Percentiles rank a stretch among this genome's conserved stretches.
phyloP scores from a whole-genome alignment of 2,329 filamentous ascomycete genomes.

The Aspergillus sp. region DNA sequence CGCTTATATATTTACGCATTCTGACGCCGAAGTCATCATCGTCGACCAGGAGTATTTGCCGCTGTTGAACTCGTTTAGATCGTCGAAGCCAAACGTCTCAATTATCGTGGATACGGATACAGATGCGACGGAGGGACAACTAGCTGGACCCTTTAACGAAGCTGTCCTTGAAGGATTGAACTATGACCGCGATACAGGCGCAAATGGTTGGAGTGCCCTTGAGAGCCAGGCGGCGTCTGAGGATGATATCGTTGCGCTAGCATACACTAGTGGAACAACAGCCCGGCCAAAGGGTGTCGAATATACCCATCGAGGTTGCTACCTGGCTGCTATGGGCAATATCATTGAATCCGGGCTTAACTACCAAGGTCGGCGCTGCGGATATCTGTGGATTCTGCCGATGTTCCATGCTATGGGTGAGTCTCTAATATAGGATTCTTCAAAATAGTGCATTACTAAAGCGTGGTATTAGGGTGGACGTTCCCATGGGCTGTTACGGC shows the following conservation, averaged over 20 bases:
- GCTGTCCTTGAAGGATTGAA: conserved; percentile 77
- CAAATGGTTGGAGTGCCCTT: conserved; percentile 74
- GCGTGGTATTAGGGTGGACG: conserved; percentile 60
- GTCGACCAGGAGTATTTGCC: conserved; percentile 77
- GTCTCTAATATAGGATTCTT: conserved; percentile 18
- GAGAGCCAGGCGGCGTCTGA: conserved; percentile 71
- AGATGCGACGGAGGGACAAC: conserved; percentile 70
- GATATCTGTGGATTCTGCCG: conserved; percentile 88
- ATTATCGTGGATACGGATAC: conserved; percentile 83
- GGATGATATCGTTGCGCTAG: conserved; percentile 78
- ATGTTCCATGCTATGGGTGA: conserved; percentile 70
- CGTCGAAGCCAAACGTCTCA: conserved; percentile 61
- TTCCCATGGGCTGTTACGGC: conserved; percentile 93
- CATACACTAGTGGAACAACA: conserved; percentile 93
- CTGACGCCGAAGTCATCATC: conserved; percentile 82
- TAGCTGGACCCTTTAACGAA: conserved; percentile 78
- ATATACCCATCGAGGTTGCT: conserved; percentile 84
- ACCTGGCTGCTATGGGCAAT: conserved; percentile 81
- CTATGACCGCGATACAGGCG: conserved; percentile 66
- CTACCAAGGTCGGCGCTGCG: conserved; percentile 65
- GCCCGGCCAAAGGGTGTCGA: conserved; percentile 89
- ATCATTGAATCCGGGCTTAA: conserved; percentile 87
- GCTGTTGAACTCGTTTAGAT: conserved; percentile 67
- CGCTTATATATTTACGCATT: conserved; percentile 83
- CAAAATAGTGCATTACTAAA: background rate